These are phyloP conservation scores for Yamadazyma tumulicola DNA, from an alignment of 805 yeast species.

Conservation along the genomic window DNA sequence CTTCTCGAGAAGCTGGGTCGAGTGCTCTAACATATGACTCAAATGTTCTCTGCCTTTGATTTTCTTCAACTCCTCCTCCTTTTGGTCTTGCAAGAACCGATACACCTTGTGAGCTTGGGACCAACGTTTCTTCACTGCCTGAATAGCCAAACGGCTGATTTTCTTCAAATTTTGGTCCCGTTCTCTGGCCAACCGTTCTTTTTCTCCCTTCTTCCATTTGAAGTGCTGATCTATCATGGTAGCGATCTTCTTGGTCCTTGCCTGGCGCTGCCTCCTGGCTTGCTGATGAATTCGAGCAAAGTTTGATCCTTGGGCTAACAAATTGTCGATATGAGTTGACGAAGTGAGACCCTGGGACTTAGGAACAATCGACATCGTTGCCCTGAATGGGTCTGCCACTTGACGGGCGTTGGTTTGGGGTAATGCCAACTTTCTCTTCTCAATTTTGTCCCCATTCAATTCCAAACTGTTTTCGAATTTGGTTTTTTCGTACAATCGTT, in stretches of 20 bases:
- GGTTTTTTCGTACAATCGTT: constrained; percentile 43
- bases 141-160: constrained; percentile 77
- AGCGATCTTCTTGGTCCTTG: constrained; percentile 70
- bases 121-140: constrained; percentile 90
- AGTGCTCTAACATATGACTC: constrained; percentile 83
- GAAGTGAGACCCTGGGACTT: constrained; percentile 41
- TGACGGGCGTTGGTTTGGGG: constrained; percentile 38
- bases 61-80: constrained; percentile 74
- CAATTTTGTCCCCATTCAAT: constrained; percentile 48
- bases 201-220: constrained; percentile 81
- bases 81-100: constrained; percentile 67
- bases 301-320: constrained; percentile 70
- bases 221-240: constrained; percentile 84
- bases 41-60: constrained; percentile 83
- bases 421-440: constrained; percentile 40
- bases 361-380: constrained; percentile 38
- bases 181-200: constrained; percentile 74
- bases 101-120: constrained; percentile 79
- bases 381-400: constrained; percentile 44
- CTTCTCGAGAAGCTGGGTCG: constrained; percentile 85
- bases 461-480: constrained; percentile 33
- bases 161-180: constrained; percentile 65
- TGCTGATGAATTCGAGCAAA: constrained; percentile 70
- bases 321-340: constrained; percentile 65
- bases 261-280: constrained; percentile 57